Evolutionary conservation across 495 filamentous ascomycete genomes (phyloP).

Genomic region (Penicillium pancosmium): DNA sequence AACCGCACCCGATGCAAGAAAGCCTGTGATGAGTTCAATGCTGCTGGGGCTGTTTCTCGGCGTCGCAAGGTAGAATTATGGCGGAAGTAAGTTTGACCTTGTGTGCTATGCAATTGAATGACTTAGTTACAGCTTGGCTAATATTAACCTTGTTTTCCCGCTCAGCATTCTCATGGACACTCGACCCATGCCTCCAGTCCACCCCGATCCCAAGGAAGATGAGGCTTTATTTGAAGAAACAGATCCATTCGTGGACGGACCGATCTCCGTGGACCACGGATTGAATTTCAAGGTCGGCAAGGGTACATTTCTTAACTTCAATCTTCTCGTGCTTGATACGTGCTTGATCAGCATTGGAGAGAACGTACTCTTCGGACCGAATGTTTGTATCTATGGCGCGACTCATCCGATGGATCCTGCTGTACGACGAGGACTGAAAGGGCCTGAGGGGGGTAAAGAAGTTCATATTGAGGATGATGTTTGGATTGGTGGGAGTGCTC

Average conservation of each 20-base stretch:
- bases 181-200: slow-evolving; percentile 60
- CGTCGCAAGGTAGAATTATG: slow-evolving; percentile 65
- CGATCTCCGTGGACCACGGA: slow-evolving; percentile 75
- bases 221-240: slow-evolving; percentile 55
- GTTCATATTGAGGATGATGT: slow-evolving; percentile 81
- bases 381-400: slow-evolving; percentile 67
- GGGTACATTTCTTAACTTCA: slow-evolving; percentile 73
- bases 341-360: slow-evolving; percentile 73
- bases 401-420: slow-evolving; percentile 74
- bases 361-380: slow-evolving; percentile 76
- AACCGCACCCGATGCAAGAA: slow-evolving; percentile 60
- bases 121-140: too few species aligned
- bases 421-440: slow-evolving; percentile 66
- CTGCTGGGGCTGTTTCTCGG: slow-evolving; percentile 51
- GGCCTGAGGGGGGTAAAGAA: slow-evolving; percentile 73
- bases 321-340: slow-evolving; percentile 74
- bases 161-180: slow-evolving; percentile 58
- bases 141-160: too few species aligned
- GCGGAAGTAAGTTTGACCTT: slow-evolving; percentile 58
- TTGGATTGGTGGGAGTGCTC: slow-evolving; percentile 70
- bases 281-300: slow-evolving; percentile 67
- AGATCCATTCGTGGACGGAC: slow-evolving; percentile 67
- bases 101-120: too few species aligned
- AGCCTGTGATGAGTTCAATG: slow-evolving; percentile 64
- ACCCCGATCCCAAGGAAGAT: slow-evolving; percentile 56